Conservation (phyloP, 805 yeast species). For the Candida xiaguanensis region DNA sequence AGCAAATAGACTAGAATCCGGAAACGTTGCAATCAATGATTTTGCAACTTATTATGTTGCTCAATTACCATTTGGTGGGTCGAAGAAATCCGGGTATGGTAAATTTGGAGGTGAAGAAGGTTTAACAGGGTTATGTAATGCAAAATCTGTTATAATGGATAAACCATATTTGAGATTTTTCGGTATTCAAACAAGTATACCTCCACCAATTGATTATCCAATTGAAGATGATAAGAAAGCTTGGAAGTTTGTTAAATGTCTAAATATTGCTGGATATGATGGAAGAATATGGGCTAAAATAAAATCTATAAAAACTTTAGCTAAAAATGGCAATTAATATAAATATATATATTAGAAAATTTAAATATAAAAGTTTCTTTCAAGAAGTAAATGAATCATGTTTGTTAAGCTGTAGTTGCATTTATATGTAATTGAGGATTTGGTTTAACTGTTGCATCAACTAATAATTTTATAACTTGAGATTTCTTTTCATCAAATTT, state of each 20-base stretch:
- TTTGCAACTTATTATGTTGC: conserved; percentile 95
- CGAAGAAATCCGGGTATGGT: conserved; percentile 90
- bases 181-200: conserved; percentile 73
- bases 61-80: conserved; percentile 97
- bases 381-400: too few relatives aligned
- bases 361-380: not conserved
- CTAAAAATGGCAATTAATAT: conserved; percentile 16
- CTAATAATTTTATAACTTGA: conserved; percentile 68
- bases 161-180: conserved; percentile 55
- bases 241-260: conserved; percentile 80
- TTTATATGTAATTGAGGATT: conserved; percentile 81
- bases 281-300: conserved; percentile 63
- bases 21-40: conserved; percentile 95
- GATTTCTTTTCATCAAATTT: conserved; percentile 59
- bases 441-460: conserved; percentile 77
- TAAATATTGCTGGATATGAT: conserved; percentile 84
- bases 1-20: conserved; percentile 65
- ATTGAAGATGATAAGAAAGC: conserved; percentile 76
- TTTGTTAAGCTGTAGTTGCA: conserved; percentile 35
- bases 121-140: conserved; percentile 79
- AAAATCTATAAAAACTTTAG: conserved; percentile 36
- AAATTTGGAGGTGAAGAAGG: conserved; percentile 99
- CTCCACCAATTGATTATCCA: conserved; percentile 89
- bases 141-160: conserved; percentile 86
- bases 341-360: not conserved